Evolutionary conservation across 306 rosid genomes (phyloP).

Genomic region (Fagus crenata): DNA sequence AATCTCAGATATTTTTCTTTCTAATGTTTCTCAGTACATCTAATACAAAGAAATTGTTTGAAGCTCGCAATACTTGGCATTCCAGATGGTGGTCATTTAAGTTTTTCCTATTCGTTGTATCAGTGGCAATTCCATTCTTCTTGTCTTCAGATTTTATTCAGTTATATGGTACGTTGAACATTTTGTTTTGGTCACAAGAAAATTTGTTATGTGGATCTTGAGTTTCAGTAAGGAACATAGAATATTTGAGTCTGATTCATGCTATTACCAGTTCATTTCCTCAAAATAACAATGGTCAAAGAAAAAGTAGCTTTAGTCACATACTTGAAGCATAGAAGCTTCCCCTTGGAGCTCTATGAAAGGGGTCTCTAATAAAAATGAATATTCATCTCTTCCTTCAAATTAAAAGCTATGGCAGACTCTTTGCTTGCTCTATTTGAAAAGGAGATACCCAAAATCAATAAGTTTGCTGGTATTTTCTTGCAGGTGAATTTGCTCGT

Average conservation of each 20-base stretch:
- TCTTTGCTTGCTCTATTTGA: conserved; percentile 4
- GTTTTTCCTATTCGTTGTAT: conserved; percentile 48
- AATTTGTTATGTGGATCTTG: background rate
- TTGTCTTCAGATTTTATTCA: conserved; percentile 54
- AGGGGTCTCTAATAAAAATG: background rate
- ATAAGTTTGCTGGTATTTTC: background rate
- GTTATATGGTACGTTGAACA: conserved; percentile 57
- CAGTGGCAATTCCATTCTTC: conserved; percentile 60
- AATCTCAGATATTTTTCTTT: conserved; percentile 69
- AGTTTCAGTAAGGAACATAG: background rate
- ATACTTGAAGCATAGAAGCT: background rate
- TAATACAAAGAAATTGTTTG: conserved; percentile 59
- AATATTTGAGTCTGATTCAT: background rate
- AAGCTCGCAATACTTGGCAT: conserved; percentile 70
- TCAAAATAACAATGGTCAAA: background rate
- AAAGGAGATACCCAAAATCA: background rate
- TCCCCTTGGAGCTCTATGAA: background rate
- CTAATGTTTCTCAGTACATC: conserved; percentile 70
- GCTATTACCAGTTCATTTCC: background rate
- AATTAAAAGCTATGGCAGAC: background rate
- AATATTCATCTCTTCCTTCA: background rate
- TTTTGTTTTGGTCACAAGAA: background rate
- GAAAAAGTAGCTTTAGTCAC: background rate
- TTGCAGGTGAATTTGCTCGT: conserved; percentile 85
- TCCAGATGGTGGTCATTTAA: conserved; percentile 76